Evolutionary conservation across 495 filamentous ascomycete genomes (phyloP), one percentile per base, ranked within the genome.

Genomic region (Bryoglossum gracile): DNA sequence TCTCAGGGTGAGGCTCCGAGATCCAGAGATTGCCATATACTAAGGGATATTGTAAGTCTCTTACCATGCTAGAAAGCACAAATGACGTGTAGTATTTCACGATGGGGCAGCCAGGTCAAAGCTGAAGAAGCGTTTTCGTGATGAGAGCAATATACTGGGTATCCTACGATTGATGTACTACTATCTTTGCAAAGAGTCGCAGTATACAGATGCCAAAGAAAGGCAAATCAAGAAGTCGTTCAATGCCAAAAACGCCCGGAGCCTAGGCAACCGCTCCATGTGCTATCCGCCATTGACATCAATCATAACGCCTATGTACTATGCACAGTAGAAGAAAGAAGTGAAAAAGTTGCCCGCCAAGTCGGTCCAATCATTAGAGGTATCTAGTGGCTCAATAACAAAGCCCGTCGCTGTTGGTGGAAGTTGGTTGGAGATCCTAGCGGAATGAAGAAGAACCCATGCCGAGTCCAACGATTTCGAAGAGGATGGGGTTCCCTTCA

Each of bases 391-490:
- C 10, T 37, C 9, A 13, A 18, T 37, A 22, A 8, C 6, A 25
- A 25, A 25, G n/a, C 14, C 8, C 38, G 3, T 22, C 18, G 14
- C 13, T 8, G 16, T 19, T 17, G 18, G 8, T 13, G 6, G 3
- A 3, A 36, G 13, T 14, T 11, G n/a, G 2, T 17, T 38, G 8
- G 35, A 8, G 35, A 24, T 3, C 14, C 16, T 41, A 41, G 13
- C 19, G 4, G n/a, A 39, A 18, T 39, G 18, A 22, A 24, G 8
- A 18, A 24, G 32, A 13, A 21, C 56, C 54, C 56, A 59, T 59
- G 18, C 80, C 84, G 13, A 88, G 64, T 3, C 84, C 82, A 25
- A 83, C 60, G 2, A 74, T n/a, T 56, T 84, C 77, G 54, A 89
- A 87, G 8, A 82, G 57, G 4, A 86, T 64, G 0, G 82, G 83